A percentile compares a stretch with the other conserved stretches of the same genome.
Conservation (phyloP, 805 yeast genomes). For the Myxozyma sirexii region DNA sequence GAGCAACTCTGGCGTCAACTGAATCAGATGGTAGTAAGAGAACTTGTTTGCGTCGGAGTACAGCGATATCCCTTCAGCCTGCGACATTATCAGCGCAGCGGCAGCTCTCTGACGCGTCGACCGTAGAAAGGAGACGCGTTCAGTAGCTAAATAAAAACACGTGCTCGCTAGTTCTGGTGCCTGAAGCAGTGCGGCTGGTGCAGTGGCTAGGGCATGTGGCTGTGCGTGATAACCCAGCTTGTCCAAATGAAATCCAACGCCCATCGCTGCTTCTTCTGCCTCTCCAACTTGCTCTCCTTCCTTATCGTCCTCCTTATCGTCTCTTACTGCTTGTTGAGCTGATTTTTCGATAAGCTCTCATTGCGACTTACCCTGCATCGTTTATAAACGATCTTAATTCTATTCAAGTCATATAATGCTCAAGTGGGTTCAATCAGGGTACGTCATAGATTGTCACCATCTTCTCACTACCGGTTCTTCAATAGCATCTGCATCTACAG, state of each 20-base stretch:
- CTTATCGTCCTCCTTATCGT: not conserved
- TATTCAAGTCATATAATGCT: conserved; percentile 49
- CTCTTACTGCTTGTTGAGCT: not conserved
- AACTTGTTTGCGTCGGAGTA: not conserved
- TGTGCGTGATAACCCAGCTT: not conserved
- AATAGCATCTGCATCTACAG: not conserved
- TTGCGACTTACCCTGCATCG: not conserved
- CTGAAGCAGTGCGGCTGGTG: not conserved
- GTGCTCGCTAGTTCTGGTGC: not conserved
- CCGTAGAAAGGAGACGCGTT: not conserved
- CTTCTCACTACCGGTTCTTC: not conserved
- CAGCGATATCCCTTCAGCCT: not conserved
- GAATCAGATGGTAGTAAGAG: conserved; percentile 17
- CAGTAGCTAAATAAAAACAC: not conserved
- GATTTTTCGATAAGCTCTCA: not conserved
- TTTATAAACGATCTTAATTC: not conserved
- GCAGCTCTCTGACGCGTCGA: not conserved
- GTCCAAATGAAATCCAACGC: not conserved
- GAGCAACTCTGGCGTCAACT: conserved; percentile 27
- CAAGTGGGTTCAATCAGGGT: conserved; percentile 78
- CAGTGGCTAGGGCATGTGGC: not conserved
- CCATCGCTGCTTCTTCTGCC: not conserved
- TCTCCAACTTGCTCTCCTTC: not conserved
- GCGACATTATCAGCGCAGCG: conserved; percentile 3
- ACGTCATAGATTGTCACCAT: conserved; percentile 29